phyloP scores from a whole-genome alignment of 163 green algal species.

The Scenedesmus sp. region DNA sequence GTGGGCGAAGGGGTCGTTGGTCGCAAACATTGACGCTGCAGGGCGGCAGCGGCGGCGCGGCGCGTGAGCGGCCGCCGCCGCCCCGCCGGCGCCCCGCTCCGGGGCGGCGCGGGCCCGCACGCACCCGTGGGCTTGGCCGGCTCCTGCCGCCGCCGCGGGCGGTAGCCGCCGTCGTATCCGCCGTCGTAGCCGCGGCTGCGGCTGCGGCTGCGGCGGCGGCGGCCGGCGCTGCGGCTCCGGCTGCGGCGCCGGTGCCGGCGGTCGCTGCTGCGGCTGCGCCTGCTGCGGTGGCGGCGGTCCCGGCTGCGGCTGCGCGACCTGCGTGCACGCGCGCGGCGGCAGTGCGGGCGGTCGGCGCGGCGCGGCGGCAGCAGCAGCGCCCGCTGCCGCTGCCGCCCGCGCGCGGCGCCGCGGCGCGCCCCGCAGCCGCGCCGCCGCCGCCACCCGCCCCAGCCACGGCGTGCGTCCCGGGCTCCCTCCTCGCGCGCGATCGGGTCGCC shows the following conservation, averaged over 20 bases:
- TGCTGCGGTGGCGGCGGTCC: conserved; percentile 16
- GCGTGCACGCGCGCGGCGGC: neutral
- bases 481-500: neutral
- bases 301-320: conserved; percentile 26
- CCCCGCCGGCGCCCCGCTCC: neutral
- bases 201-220: neutral
- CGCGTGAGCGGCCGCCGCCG: neutral
- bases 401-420: neutral
- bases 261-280: neutral
- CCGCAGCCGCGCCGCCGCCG: neutral
- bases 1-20: conserved; percentile 39
- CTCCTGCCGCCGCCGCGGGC: conserved; percentile 27
- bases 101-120: neutral
- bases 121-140: conserved; percentile 2
- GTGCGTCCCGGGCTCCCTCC: too few species aligned
- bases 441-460: neutral
- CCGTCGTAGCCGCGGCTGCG: conserved; percentile 12
- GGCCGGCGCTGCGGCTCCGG: too few species aligned
- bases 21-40: conserved; percentile 40
- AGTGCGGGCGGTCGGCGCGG: too few species aligned
- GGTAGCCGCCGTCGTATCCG: conserved; percentile 31
- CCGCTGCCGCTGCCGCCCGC: neutral
- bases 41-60: neutral
- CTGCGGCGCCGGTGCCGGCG: neutral
- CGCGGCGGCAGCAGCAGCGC: neutral